These are phyloP conservation scores for Fusarium sp. DNA, from an alignment of 2,329 filamentous ascomycete species.

Conservation along the genomic window DNA sequence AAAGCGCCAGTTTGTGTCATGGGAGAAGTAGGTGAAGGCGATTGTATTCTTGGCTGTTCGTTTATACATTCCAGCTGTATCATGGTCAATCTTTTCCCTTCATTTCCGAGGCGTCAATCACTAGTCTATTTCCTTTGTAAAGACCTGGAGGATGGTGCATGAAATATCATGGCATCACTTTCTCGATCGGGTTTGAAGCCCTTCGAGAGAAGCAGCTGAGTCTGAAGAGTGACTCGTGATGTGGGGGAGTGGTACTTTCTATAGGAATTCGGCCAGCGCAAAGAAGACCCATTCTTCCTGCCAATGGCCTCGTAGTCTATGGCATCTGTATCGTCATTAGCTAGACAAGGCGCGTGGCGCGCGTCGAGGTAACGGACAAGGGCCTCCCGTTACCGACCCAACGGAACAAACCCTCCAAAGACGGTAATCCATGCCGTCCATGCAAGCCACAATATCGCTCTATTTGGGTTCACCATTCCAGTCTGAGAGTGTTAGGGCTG, in stretches of 20 bases:
- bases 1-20: neutral
- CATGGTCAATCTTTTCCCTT: neutral
- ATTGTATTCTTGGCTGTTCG: too few relatives aligned
- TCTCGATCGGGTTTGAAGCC: neutral
- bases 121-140: neutral
- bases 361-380: neutral
- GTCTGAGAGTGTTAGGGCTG: neutral
- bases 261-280: neutral
- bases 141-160: too few relatives aligned
- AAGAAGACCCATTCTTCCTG: neutral
- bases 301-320: neutral
- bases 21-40: neutral
- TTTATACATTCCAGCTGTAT: neutral
- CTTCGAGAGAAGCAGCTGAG: neutral
- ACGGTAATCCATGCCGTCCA: neutral
- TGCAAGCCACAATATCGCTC: slow-evolving; percentile 16
- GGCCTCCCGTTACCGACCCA: neutral
- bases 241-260: neutral
- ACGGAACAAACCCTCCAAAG: neutral
- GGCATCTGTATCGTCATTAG: neutral
- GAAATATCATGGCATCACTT: neutral
- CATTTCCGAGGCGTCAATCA: neutral
- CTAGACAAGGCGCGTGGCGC: neutral
- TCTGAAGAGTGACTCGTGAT: neutral
- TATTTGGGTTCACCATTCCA: neutral